Evolutionary conservation across 768 basidiomycete species (phyloP), one percentile per base, ranked within the genome.

Genomic region (Auriscalpium vulgare): DNA sequence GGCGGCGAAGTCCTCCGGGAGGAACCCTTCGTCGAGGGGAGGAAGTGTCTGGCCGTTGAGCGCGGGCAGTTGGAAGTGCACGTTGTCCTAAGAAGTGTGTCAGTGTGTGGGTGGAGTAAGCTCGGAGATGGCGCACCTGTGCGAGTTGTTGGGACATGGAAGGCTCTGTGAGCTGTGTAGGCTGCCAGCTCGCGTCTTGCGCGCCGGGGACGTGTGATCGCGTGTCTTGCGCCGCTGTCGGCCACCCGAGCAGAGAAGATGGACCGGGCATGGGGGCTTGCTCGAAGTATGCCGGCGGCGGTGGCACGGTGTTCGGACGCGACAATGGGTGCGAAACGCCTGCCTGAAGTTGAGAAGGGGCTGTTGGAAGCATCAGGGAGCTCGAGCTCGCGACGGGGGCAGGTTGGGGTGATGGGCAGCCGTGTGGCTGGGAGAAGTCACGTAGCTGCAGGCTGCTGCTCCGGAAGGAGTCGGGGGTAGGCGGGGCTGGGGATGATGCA

Each of bases 391-490:
- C 40, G 40, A 14, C 40, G 14, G 17, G 17, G 21, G 8, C 53
- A 47, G 56, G 19, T 56, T 49, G 51, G 37, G 49, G 37, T 40
- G 59, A 50, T 34, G 58, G 43, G 21, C 29, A 14, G 11, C 7
- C 37, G 11, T 50, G 34, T 29, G 29, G 29, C 19, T 34, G 46
- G 10, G 49, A 10, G n/a, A 49, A 23, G 52, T 46, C 21, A 51
- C 47, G 36, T 36, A 29, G 29, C 29, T 29, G 29, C 29, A 29
- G 29, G 29, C 29, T 29, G 29, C 7, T 29, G 52, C 43, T 44
- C 43, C 40, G 17, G 43, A 40, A 45, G 13, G 49, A 49, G 37
- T 37, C 21, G 1, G 56, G 52, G 13, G 53, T 51, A 10, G 10
- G 38, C 1, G 56, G 45, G 7, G 45, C 19, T 14, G 56, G 36